phyloP scores from a whole-genome alignment of 192 early-diverging fungal species.

The Podila clonocystis region DNA sequence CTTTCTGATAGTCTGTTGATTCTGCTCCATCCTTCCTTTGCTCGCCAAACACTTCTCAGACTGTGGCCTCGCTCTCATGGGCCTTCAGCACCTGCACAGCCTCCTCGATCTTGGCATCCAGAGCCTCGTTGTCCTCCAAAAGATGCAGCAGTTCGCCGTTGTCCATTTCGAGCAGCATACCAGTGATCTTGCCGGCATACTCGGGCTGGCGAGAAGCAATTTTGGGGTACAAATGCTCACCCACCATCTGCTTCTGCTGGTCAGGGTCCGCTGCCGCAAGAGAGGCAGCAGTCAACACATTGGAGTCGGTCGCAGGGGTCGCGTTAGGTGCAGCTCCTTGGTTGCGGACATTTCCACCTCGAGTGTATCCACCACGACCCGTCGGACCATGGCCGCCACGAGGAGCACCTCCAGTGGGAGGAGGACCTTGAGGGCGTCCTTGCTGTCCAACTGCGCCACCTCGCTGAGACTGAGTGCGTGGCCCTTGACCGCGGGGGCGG shows the following conservation, averaged over 20 bases:
- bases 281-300: slow-evolving; percentile 74
- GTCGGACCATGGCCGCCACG: slow-evolving; percentile 6
- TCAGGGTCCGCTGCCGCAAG: slow-evolving; percentile 85
- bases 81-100: slow-evolving; percentile 46
- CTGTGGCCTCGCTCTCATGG: slow-evolving; percentile 35
- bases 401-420: slow-evolving; percentile 17
- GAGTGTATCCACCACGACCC: slow-evolving; percentile 40
- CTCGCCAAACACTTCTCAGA: background rate
- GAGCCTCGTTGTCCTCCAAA: slow-evolving; percentile 79
- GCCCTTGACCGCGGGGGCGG: slow-evolving; percentile 45
- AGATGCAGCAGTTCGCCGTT: slow-evolving; percentile 92
- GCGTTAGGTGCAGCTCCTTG: slow-evolving; percentile 23
- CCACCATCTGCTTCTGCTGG: slow-evolving; percentile 96
- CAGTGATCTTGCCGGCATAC: slow-evolving; percentile 96
- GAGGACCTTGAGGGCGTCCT: slow-evolving; percentile 10
- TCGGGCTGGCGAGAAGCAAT: slow-evolving; percentile 77
- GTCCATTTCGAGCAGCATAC: slow-evolving; percentile 99
- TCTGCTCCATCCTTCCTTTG: background rate
- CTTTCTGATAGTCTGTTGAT: too few relatives aligned
- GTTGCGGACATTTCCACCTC: slow-evolving; percentile 18
- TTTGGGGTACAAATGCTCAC: slow-evolving; percentile 93
- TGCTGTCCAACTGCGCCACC: slow-evolving; percentile 12
- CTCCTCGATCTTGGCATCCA: slow-evolving; percentile 50
- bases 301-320: slow-evolving; percentile 41
- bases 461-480: slow-evolving; percentile 8